Conservation (phyloP, 176 grass and related monocot species). For the Stipa capillata region DNA sequence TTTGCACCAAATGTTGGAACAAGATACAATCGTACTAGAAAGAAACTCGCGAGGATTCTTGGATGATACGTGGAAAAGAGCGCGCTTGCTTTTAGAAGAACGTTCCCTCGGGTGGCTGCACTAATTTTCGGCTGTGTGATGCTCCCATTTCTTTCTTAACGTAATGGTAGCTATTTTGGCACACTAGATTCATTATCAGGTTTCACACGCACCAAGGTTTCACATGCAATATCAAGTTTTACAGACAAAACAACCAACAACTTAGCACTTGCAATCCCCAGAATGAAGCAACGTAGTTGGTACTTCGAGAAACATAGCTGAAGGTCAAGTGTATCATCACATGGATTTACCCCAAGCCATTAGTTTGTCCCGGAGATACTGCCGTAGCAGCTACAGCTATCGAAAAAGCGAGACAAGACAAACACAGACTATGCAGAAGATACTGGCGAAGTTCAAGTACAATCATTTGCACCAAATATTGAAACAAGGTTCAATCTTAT, state of each 20-base stretch:
- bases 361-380: neutral
- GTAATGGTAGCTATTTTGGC: neutral
- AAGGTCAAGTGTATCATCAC: neutral
- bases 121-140: neutral
- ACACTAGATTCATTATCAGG: neutral
- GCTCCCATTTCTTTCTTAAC: conserved; percentile 7
- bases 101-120: conserved; percentile 7
- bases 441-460: neutral
- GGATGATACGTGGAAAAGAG: neutral
- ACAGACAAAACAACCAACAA: neutral
- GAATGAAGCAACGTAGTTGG: neutral
- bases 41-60: neutral
- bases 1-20: neutral
- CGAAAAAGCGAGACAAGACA: neutral
- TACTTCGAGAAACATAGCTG: neutral
- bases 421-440: neutral
- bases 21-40: neutral
- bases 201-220: neutral
- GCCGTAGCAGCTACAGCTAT: neutral
- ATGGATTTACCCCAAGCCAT: neutral
- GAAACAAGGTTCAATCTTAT: neutral
- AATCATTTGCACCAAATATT: conserved; percentile 13
- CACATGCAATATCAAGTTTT: neutral
- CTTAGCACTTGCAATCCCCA: neutral
- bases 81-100: neutral